A percentile compares a stretch with the other conserved stretches of the same genome.
Conservation (phyloP, 2,329 filamentous ascomycete species). For the Alternaria atra region DNA sequence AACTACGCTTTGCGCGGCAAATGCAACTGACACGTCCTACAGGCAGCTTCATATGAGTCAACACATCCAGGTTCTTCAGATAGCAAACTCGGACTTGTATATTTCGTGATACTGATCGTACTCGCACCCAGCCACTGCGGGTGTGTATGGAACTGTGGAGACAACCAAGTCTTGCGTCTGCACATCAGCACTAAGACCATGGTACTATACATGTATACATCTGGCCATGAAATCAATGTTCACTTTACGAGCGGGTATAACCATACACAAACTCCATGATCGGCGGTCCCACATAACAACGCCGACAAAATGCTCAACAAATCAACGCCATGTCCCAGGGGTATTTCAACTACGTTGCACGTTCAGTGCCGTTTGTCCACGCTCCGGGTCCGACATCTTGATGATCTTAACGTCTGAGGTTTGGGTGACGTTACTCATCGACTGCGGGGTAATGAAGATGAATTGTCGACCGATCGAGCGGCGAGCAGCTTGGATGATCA, state of each 20-base stretch:
- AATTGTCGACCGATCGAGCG: conserved; percentile 91
- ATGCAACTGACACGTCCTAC: not conserved
- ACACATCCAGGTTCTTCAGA: not conserved
- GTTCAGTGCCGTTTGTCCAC: conserved; percentile 58
- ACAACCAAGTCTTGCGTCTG: not conserved
- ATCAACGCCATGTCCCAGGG: not conserved
- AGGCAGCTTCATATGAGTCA: not conserved
- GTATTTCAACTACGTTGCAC: conserved; percentile 27
- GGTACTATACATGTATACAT: not conserved
- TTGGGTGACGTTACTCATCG: conserved; percentile 63
- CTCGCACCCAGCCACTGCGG: not conserved
- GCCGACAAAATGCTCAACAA: not conserved
- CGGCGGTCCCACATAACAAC: not conserved
- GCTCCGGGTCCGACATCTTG: conserved; percentile 67
- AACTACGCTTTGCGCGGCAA: conserved; percentile 17
- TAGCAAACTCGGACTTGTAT: not conserved
- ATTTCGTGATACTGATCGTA: not conserved
- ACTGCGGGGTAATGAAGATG: conserved; percentile 94
- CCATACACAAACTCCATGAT: conserved; percentile 15
- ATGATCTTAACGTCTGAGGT: conserved; percentile 79
- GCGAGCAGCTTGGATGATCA: conserved; percentile 89
- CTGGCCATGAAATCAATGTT: conserved; percentile 7
- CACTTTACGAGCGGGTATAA: conserved; percentile 31
- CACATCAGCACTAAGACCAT: not conserved
- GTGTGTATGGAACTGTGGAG: not conserved